Evolutionary conservation across 1,139 yeast genomes (phyloP), one percentile per base, ranked within the genome.

Genomic region (Nakaseomyces nivariensis): DNA sequence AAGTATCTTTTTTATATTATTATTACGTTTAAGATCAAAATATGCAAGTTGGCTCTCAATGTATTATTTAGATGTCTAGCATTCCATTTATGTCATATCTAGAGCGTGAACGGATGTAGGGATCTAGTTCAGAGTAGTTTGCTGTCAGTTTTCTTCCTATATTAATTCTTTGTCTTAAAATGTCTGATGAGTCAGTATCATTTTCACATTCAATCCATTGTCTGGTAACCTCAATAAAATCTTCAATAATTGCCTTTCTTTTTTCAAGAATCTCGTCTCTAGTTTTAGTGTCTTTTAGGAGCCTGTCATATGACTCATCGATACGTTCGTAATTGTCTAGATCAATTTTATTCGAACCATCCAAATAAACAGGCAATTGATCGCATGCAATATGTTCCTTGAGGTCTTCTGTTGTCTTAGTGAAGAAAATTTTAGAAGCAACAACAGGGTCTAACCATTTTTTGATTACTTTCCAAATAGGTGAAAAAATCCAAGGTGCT

Each of bases 381-480:
- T 77, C 69, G 41, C 66, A 59, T 46, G 75, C 77, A 43, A 88
- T 77, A 62, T 68, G 77, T 57, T 80, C 71, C 47, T 72, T 72
- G 57, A 88, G 68, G 53, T 87, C 95, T 48, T 76, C 73, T 11
- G 69, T 58, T 49, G 70, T 70, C 59, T 81, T 79, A 29, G 95
- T 85, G 68, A 88, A 88, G 27, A 76, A 74, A 57, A 88, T 82
- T 67, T 86, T 88, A 31, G 86, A 73, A 0, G 94, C 95, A 44
- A 88, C 94, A 8, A 82, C 90, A 1, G 96, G 96, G 62, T 88
- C 95, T 51, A 88, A 71, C 95, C 95, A 87, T 56, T 79, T 81
- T 66, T 83, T 86, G 60, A 88, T 81, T 57, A 87, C 76, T 54
- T 80, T 81, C 96, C 96, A 88, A 55, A 87, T 83, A 33, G 94